Evolutionary conservation across 2,329 filamentous ascomycete species (phyloP), one percentile per base, ranked within the genome.

Genomic region (Hypoxylon sp.): DNA sequence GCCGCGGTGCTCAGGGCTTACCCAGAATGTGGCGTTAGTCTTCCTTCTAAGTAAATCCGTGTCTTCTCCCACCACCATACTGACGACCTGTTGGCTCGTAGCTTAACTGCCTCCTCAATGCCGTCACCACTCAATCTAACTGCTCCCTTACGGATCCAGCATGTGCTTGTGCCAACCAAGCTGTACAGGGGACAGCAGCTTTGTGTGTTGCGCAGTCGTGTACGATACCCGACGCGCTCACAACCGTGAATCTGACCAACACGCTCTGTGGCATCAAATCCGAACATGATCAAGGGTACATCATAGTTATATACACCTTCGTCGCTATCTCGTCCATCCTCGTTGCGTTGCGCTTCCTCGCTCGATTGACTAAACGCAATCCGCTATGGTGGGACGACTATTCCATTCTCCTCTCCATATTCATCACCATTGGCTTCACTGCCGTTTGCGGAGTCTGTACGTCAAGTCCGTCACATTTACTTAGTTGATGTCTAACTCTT

Each of bases 301-400:
- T 50, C 9, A 17, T 17, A 50, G 25, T 50, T 1, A 50, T 28
- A 6, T 50, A 32, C n/a, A 30, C 46, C 23, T 50, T 50, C 17
- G 25, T 30, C 23, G 46, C n/a, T 10, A n/a, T 50, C n/a, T 1
- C 23, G 13, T 32, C 25, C 25, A 17, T 50, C 46, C 25, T 28
- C 23, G 46, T 50, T 10, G 46, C 46, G 6, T 9, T 50, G 25
- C 46, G 46, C 46, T 50, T 50, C 14, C 2, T 30, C 46, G 25
- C 46, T 13, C 46, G 46, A 50, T 9, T 25, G 17, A 25, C 25
- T 25, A 17, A 50, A 14, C 46, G 46, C 46, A 50, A 30, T 17
- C 46, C 46, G 5, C n/a, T 50, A 17, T 50, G 46, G 46, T 30
- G 23, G 23, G 46, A 50, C 25, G 46, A 50, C 46, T 50, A 50